Evolutionary conservation across 441 rosid genomes (phyloP).

Genomic region (Croton laevigatus): DNA sequence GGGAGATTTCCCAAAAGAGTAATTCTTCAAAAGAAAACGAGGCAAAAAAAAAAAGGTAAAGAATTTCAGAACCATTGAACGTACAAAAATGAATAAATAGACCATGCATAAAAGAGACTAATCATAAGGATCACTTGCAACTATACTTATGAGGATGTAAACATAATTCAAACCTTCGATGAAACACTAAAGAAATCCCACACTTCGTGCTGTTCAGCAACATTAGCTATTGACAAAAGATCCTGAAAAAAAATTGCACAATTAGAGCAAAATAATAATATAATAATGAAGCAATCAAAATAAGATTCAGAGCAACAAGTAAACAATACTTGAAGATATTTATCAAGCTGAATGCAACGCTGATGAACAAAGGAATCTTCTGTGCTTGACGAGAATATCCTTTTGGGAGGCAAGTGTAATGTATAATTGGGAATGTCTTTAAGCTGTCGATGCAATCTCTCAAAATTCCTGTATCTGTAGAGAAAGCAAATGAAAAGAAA

Average conservation of each 20-base stretch:
- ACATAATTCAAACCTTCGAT: constrained; percentile 64
- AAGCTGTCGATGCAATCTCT: constrained; percentile 84
- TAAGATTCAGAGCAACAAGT: constrained; percentile 18
- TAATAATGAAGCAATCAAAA: constrained; percentile 4
- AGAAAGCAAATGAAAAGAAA: constrained; percentile 20
- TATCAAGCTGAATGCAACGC: constrained; percentile 97
- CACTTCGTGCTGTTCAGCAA: constrained; percentile 99
- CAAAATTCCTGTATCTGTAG: constrained; percentile 94
- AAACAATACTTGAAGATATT: constrained; percentile 70
- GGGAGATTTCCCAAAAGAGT: constrained; percentile 91
- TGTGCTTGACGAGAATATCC: constrained; percentile 99
- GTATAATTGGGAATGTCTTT: constrained; percentile 97
- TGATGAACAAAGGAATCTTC: constrained; percentile 98
- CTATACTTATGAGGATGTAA: constrained; percentile 3
- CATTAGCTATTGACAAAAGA: constrained; percentile 93
- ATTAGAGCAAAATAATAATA: constrained; percentile 18
- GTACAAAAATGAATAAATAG: not conserved
- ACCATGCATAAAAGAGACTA: not conserved
- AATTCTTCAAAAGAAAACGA: constrained; percentile 60
- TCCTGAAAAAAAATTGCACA: constrained; percentile 54
- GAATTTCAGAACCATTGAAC: constrained; percentile 22
- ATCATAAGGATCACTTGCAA: not conserved
- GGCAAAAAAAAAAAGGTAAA: constrained; percentile 12
- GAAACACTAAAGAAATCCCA: constrained; percentile 92
- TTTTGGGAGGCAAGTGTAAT: constrained; percentile 94